Conservation (phyloP, 2,329 filamentous ascomycete species). For the Xylaria hypoxylon region DNA sequence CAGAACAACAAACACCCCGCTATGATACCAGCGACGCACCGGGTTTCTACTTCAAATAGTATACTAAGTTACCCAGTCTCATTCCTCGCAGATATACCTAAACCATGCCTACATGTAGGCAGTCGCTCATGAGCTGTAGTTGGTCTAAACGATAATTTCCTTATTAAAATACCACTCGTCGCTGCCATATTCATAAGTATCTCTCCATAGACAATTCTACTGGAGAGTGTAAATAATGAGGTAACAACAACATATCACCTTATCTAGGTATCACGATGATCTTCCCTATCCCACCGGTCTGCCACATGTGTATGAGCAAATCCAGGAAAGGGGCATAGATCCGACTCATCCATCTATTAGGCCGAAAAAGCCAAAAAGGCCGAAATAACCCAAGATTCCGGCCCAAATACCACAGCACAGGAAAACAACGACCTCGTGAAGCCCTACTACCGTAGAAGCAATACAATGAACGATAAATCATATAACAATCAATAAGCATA, state of each 20-base stretch:
- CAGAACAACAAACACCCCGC: no score
- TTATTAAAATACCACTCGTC: no score
- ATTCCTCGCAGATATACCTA: no score
- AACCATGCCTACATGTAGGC: no score
- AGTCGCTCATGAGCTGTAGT: no score
- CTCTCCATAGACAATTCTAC: no score
- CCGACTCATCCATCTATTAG: not conserved
- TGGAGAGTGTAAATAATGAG: not conserved
- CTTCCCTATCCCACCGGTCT: not conserved
- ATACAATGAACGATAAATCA: not conserved
- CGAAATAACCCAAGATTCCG: not conserved
- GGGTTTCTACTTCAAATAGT: no score
- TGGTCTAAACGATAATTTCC: no score
- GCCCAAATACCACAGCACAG: not conserved
- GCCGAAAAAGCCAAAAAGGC: not conserved
- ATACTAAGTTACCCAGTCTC: no score
- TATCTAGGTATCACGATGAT: not conserved
- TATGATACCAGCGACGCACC: no score
- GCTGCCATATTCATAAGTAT: no score
- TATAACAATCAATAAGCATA: conserved; percentile 1
- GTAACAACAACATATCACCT: not conserved
- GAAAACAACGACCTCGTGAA: not conserved
- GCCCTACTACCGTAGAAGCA: not conserved
- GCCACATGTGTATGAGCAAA: not conserved
- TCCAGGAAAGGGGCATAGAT: no score